These are phyloP conservation scores for Panaeolus papilionaceus DNA, from an alignment of 768 basidiomycete genomes.

Conservation along the genomic window DNA sequence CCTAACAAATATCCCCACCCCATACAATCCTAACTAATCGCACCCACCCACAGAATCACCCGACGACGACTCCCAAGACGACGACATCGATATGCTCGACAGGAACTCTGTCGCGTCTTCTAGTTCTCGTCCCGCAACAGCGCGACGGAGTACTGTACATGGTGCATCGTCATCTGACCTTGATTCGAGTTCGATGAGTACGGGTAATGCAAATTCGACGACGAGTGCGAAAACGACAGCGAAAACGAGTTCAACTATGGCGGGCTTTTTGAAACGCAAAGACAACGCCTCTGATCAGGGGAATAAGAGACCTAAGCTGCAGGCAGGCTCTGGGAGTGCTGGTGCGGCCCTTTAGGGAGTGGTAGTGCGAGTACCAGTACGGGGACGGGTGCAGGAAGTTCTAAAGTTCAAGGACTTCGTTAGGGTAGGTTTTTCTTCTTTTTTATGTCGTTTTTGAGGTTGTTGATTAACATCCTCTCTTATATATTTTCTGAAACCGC, in stretches of 20 bases:
- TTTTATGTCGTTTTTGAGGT: background rate
- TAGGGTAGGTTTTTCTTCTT: background rate
- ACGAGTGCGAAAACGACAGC: background rate
- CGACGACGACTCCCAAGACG: too few species aligned
- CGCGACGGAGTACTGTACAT: too few species aligned
- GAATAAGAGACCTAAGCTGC: background rate
- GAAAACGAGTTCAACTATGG: background rate
- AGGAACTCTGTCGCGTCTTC: too few species aligned
- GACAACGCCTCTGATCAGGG: background rate
- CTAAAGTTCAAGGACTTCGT: background rate
- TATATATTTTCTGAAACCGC: too few species aligned
- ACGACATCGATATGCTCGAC: too few species aligned
- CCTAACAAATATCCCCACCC: too few species aligned
- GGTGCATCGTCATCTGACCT: too few species aligned
- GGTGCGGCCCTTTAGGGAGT: background rate
- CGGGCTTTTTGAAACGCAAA: background rate
- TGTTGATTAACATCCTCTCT: too few species aligned
- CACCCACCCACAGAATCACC: background rate
- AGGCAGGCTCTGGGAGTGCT: background rate
- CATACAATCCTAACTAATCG: too few species aligned
- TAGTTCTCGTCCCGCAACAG: too few species aligned
- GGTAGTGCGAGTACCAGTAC: background rate
- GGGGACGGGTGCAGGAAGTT: background rate
- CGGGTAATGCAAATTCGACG: too few species aligned
- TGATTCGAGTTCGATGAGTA: too few species aligned